Base-by-base conservation (phyloP, 2,329 filamentous ascomycete species). In the Didymella exigua region DNA sequence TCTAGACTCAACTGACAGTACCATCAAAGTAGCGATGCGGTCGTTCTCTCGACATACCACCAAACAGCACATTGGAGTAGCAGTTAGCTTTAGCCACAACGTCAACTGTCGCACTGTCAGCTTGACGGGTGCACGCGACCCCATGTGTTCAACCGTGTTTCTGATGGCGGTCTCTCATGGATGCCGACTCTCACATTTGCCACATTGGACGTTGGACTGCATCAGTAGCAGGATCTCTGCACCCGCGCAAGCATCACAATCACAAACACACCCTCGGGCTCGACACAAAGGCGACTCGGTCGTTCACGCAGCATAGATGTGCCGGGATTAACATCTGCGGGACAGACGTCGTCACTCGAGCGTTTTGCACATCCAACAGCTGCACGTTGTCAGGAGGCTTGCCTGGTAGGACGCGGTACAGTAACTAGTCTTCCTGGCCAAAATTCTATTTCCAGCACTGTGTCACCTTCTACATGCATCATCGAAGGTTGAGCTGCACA, bases 401-500 rank as follows among this genome's bases (percentile, higher is more conserved):
- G 9, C 11, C 27, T 33, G 41, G 30, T 50, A 49, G 19, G 46
- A 51, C 33, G 48, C 48, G 27, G 43, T 30, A 51, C 53, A 44
- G 46, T n/a, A 14, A 41, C 14, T 18, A 9, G 14, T 29, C n/a
- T 19, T 14, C 19, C 18, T 37, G 48, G 43, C 31, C 48, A 31
- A 48, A 18, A 29, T 38, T 21, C 53, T 56, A 56, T 56, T 56
- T 48, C 51, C 36, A 48, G 47, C 31, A 34, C 26, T 47, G 53
- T 56, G 26, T 31, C 44, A 56, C 53, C 48, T 56, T 51, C 47
- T 43, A 51, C 42, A 44, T 47, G 43, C 48, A 56, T 56, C 37
- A 44, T 34, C 53, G 47, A 51, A 51, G 43, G 31, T 51, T 48
- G 48, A 56, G 53, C 36, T 51, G 38, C 53, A 44, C 54, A 43